Conservation (phyloP, 129 eudicot species). For the Escallonia rubra region DNA sequence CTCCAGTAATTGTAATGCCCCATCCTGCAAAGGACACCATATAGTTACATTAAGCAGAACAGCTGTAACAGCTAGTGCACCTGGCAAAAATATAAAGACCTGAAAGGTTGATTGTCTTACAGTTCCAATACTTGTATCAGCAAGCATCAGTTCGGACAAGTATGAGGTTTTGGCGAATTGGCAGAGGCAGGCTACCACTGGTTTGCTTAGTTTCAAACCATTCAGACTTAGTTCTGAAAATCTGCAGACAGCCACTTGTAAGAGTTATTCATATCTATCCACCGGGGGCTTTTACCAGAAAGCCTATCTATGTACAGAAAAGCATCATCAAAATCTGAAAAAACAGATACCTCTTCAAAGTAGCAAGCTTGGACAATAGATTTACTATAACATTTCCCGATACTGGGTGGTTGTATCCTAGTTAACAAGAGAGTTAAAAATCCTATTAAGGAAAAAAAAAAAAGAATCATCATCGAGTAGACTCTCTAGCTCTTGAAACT, state of each 20-base stretch:
- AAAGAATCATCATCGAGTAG: not conserved
- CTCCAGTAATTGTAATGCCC: conserved; percentile 60
- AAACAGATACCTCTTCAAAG: conserved; percentile 50
- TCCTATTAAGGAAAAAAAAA: not conserved
- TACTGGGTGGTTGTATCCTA: conserved; percentile 78
- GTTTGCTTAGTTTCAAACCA: conserved; percentile 66
- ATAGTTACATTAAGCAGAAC: not conserved
- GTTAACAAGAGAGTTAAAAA: conserved; percentile 16
- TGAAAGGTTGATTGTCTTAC: conserved; percentile 33
- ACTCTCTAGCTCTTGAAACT: not conserved
- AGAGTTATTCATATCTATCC: conserved; percentile 1
- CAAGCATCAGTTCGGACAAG: conserved; percentile 78
- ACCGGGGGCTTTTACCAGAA: not conserved
- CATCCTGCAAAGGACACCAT: conserved; percentile 48
- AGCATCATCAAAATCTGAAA: not conserved
- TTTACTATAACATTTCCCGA: conserved; percentile 54
- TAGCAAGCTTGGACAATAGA: conserved; percentile 68
- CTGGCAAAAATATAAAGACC: not conserved
- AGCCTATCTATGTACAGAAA: not conserved
- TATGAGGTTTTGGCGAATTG: conserved; percentile 50
- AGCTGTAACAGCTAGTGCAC: not conserved
- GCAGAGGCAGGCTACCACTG: conserved; percentile 78
- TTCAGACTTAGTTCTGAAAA: conserved; percentile 66
- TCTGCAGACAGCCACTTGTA: conserved; percentile 33
- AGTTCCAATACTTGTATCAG: conserved; percentile 64